A percentile compares a stretch with the other conserved stretches of the same genome.
phyloP scores from a whole-genome alignment of 2,329 filamentous ascomycete species.

The Aspergillus fumigatus region DNA sequence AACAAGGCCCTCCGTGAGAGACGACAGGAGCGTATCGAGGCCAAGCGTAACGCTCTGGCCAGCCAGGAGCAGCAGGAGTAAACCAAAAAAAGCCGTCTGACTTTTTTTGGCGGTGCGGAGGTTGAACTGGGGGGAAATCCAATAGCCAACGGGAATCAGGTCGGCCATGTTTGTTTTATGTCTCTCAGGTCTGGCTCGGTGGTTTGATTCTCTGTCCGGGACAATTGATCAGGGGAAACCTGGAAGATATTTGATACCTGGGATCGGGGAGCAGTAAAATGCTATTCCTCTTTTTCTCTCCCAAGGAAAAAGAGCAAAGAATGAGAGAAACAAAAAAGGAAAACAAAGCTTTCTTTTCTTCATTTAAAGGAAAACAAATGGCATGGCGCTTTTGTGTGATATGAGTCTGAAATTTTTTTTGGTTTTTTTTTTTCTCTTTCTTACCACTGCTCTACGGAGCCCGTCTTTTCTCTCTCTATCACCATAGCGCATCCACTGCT shows the following conservation, averaged over 20 bases:
- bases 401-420: conserved; percentile 15
- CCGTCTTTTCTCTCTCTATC: neutral
- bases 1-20: conserved; percentile 99
- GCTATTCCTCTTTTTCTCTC: conserved; percentile 11
- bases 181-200: conserved; percentile 18
- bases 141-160: conserved; percentile 25
- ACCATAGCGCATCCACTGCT: neutral
- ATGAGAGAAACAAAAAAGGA: conserved; percentile 13
- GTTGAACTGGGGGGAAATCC: conserved; percentile 31
- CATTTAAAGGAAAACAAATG: conserved; percentile 21
- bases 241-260: conserved; percentile 4
- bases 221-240: conserved; percentile 1
- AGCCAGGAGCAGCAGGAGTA: conserved; percentile 58
- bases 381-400: conserved; percentile 26
- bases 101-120: conserved; percentile 34
- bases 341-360: conserved; percentile 13
- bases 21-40: conserved; percentile 84
- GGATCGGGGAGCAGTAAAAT: conserved; percentile 15
- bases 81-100: conserved; percentile 13
- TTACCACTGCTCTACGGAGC: neutral
- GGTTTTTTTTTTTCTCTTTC: conserved; percentile 10
- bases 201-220: conserved; percentile 16
- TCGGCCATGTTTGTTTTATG: conserved; percentile 25
- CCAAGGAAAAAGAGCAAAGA: conserved; percentile 8
- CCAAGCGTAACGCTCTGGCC: conserved; percentile 84